phyloP scores from a whole-genome alignment of 441 rosid genomes.

The Eutrema salsugineum region DNA sequence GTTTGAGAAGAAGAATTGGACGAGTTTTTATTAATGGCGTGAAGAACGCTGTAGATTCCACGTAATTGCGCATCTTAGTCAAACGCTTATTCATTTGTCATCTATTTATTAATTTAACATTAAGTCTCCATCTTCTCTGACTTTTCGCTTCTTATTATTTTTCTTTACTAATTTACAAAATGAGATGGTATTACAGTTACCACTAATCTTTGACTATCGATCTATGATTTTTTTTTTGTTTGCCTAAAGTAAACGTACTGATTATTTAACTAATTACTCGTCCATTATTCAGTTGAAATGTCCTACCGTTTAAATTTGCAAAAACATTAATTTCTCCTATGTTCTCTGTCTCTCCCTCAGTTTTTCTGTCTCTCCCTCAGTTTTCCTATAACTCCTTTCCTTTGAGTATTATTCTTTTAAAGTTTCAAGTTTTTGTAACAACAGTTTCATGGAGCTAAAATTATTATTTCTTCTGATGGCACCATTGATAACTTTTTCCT shows the following conservation, averaged over 20 bases:
- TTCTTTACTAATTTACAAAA: neutral
- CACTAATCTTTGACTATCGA: neutral
- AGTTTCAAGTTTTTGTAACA: neutral
- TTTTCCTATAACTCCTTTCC: neutral
- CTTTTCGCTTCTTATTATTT: slow-evolving; percentile 1
- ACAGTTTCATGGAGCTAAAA: slow-evolving; percentile 1
- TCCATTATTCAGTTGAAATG: neutral
- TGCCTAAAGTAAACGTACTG: no score
- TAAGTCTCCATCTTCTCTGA: slow-evolving; percentile 13
- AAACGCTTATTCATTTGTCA: slow-evolving; percentile 15
- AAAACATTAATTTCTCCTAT: neutral
- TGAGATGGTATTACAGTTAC: neutral
- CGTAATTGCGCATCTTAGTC: slow-evolving; percentile 15
- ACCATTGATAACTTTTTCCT: neutral
- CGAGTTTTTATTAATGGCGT: slow-evolving; percentile 26
- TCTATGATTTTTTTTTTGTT: neutral
- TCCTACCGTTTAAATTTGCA: neutral
- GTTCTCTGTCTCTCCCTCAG: neutral
- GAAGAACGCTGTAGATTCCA: slow-evolving; percentile 24
- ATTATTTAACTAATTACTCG: no score
- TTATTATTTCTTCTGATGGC: neutral
- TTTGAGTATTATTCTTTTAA: neutral
- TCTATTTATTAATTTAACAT: slow-evolving; percentile 5
- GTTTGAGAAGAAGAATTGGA: slow-evolving; percentile 17
- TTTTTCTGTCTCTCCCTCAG: neutral